Evolutionary conservation across 2,329 filamentous ascomycete species (phyloP).

Genomic region (Myriosclerotinia duriaeana): DNA sequence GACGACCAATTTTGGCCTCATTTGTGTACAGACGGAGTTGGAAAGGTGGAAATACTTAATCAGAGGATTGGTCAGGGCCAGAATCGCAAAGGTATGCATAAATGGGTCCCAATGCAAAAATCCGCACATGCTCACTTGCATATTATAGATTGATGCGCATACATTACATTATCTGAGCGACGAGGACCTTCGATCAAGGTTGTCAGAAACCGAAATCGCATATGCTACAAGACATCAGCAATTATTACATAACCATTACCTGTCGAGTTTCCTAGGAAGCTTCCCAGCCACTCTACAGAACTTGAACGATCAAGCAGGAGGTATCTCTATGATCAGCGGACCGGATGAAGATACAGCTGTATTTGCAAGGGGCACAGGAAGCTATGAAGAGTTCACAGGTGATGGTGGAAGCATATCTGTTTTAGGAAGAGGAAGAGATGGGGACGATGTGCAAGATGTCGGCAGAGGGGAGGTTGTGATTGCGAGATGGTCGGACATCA

Average conservation of each 20-base stretch:
- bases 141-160: constrained; percentile 83
- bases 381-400: constrained; percentile 55
- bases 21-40: constrained; percentile 93
- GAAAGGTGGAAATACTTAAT: constrained; percentile 92
- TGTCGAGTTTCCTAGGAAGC: constrained; percentile 76
- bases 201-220: constrained; percentile 74
- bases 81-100: constrained; percentile 18
- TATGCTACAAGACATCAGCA: constrained; percentile 86
- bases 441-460: constrained; percentile 59
- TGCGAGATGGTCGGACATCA: constrained; percentile 44
- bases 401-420: constrained; percentile 85
- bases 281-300: constrained; percentile 80
- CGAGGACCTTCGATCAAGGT: constrained; percentile 54
- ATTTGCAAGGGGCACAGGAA: constrained; percentile 70
- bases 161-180: constrained; percentile 70
- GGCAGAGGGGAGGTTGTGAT: constrained; percentile 37
- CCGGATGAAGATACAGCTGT: constrained; percentile 83
- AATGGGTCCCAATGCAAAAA: neutral
- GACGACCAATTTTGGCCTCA: constrained; percentile 87
- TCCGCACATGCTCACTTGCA: constrained; percentile 72
- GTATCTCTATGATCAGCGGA: constrained; percentile 86
- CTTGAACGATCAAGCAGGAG: constrained; percentile 86
- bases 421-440: constrained; percentile 65
- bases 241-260: constrained; percentile 80
- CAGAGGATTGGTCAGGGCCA: constrained; percentile 23